Conservation (phyloP, 495 filamentous ascomycete genomes). For the Friedmanniomyces endolithicus region DNA sequence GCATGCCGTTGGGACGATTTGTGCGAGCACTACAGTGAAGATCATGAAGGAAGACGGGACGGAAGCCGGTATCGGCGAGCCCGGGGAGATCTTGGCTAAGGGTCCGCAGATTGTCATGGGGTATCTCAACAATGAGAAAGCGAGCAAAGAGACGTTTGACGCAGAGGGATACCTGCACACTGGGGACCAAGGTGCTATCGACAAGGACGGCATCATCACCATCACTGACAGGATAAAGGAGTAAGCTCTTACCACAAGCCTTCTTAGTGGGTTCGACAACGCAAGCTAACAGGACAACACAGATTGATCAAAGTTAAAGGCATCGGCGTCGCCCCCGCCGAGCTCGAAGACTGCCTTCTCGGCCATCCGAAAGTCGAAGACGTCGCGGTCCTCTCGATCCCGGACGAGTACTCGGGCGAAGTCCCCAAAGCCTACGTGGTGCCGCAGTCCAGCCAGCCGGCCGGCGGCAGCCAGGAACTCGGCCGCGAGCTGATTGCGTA, state of each 20-base stretch:
- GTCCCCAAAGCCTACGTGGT: slow-evolving; percentile 53
- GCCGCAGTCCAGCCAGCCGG: slow-evolving; percentile 31
- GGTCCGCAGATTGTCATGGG: slow-evolving; percentile 48
- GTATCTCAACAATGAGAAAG: slow-evolving; percentile 43
- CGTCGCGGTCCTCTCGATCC: slow-evolving; percentile 44
- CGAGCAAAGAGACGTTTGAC: slow-evolving; percentile 49
- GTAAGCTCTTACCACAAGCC: background rate
- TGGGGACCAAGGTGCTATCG: slow-evolving; percentile 51
- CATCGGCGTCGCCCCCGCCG: slow-evolving; percentile 56
- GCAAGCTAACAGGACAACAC: background rate
- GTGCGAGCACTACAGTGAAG: slow-evolving; percentile 48
- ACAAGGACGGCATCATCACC: slow-evolving; percentile 45
- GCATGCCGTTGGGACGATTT: slow-evolving; percentile 48
- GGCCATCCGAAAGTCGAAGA: slow-evolving; percentile 48
- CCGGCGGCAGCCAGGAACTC: slow-evolving; percentile 22
- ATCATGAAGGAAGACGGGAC: slow-evolving; percentile 41
- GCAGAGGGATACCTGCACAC: slow-evolving; percentile 51
- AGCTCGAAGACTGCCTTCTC: slow-evolving; percentile 52
- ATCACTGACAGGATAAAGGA: slow-evolving; percentile 72
- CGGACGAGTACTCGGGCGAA: slow-evolving; percentile 51
- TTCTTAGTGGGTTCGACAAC: slow-evolving; percentile 22
- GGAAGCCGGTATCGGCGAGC: slow-evolving; percentile 36
- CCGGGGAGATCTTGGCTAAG: slow-evolving; percentile 49
- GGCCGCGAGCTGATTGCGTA: slow-evolving; percentile 38
- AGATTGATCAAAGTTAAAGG: slow-evolving; percentile 62